Evolutionary conservation across 345 rosid species (phyloP).

Genomic region (Rhodamnia argentea): DNA sequence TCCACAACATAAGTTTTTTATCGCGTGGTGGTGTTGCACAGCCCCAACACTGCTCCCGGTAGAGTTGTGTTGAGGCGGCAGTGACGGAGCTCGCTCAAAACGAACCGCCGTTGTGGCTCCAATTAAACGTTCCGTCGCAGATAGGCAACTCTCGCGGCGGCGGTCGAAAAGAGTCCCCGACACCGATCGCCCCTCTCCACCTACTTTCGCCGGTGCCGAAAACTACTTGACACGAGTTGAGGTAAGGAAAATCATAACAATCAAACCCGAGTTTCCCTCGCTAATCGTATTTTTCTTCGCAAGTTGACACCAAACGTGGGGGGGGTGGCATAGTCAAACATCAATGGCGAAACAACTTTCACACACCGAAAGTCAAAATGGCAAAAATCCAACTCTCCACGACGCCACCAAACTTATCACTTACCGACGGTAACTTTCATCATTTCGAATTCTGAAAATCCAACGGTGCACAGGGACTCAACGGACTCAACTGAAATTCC

Average conservation of each 20-base stretch:
- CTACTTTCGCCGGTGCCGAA: no score
- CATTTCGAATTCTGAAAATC: neutral
- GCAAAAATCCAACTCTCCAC: neutral
- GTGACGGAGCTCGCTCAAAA: neutral
- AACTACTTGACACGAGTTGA: no score
- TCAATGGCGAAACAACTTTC: neutral
- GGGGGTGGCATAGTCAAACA: neutral
- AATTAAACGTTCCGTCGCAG: neutral
- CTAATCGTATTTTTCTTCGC: neutral
- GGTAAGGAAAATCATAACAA: no score
- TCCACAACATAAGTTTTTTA: accelerated
- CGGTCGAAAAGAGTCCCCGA: neutral
- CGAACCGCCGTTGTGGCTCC: accelerated
- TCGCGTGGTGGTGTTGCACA: neutral
- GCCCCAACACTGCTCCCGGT: neutral
- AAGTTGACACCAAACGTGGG: neutral
- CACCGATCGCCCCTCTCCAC: no score
- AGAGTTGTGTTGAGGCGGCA: neutral
- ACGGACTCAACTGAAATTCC: no score
- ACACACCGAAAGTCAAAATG: neutral
- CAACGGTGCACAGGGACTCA: neutral
- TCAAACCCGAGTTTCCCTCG: neutral
- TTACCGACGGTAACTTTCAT: neutral
- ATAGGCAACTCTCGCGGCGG: accelerated
- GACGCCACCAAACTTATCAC: neutral